A percentile compares a stretch with the other conserved stretches of the same genome.
These are phyloP conservation scores for Cryptococcus sp. DNA, from an alignment of 1,284 basidiomycete species.

Conservation along the genomic window DNA sequence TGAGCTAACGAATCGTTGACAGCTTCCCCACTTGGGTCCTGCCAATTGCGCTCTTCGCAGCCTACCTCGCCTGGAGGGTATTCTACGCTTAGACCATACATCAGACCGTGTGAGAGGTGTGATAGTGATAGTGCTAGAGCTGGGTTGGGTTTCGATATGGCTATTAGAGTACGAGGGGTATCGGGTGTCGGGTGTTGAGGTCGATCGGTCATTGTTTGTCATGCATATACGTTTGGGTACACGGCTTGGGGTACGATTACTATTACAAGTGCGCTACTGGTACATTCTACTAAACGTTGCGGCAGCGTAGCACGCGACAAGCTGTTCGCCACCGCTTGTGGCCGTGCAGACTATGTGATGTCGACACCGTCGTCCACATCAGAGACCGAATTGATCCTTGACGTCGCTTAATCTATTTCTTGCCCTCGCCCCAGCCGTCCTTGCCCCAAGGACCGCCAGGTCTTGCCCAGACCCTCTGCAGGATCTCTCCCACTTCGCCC, in stretches of 20 bases:
- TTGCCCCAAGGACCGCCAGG: constrained; percentile 37
- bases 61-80: constrained; percentile 51
- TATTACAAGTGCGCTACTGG: too few relatives aligned
- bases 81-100: constrained; percentile 42
- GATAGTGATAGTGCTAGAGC: too few relatives aligned
- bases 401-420: too few relatives aligned
- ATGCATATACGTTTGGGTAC: background rate
- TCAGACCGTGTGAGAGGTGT: too few relatives aligned
- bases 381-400: too few relatives aligned
- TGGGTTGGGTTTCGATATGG: too few relatives aligned
- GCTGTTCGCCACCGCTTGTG: too few relatives aligned
- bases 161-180: background rate
- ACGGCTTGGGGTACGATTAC: too few relatives aligned
- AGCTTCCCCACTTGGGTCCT: constrained; percentile 43
- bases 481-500: constrained; percentile 23
- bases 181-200: background rate
- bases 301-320: too few relatives aligned
- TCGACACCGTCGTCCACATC: too few relatives aligned
- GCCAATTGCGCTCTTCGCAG: constrained; percentile 43
- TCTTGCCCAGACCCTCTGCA: constrained; percentile 30
- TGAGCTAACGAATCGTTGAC: background rate
- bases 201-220: background rate
- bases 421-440: constrained; percentile 6
- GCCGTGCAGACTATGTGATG: too few relatives aligned
- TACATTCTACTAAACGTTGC: too few relatives aligned